Evolutionary conservation across 139 green algal genomes (phyloP).

Genomic region (Volvox reticuliferus): DNA sequence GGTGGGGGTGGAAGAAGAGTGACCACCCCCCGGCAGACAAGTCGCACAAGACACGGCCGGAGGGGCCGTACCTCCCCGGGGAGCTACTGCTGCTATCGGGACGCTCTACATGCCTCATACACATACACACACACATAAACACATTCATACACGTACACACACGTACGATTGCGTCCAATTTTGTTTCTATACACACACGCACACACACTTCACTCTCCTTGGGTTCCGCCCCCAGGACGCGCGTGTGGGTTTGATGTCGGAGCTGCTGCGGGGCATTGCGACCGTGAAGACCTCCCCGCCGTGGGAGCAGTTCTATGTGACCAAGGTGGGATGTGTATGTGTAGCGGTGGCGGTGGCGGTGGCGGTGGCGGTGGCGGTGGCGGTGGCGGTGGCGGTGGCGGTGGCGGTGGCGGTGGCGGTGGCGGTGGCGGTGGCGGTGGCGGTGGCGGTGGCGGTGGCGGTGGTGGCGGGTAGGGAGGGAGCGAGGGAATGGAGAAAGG

Average conservation of each 20-base stretch:
- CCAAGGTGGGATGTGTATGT: slow-evolving; percentile 25
- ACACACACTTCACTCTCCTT: neutral
- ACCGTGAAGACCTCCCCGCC: slow-evolving; percentile 70
- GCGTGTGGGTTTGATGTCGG: slow-evolving; percentile 64
- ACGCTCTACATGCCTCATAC: neutral
- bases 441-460: neutral
- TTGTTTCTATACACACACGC: neutral
- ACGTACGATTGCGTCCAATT: too few relatives aligned
- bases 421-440: too few relatives aligned
- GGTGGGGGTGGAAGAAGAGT: neutral
- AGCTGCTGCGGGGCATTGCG: slow-evolving; percentile 72
- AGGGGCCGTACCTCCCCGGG: too few relatives aligned
- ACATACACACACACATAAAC: neutral
- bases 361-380: neutral
- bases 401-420: neutral
- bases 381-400: neutral
- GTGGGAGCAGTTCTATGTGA: slow-evolving; percentile 71
- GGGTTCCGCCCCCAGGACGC: slow-evolving; percentile 5
- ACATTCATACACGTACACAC: neutral
- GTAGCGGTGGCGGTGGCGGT: neutral
- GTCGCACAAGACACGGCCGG: too few relatives aligned
- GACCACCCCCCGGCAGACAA: neutral
- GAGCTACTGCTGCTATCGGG: too few relatives aligned
- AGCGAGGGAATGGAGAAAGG: too few relatives aligned
- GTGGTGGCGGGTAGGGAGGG: too few relatives aligned